Evolutionary conservation across 805 yeast species (phyloP), one percentile per base, ranked within the genome.

Genomic region (Starmerella apis): DNA sequence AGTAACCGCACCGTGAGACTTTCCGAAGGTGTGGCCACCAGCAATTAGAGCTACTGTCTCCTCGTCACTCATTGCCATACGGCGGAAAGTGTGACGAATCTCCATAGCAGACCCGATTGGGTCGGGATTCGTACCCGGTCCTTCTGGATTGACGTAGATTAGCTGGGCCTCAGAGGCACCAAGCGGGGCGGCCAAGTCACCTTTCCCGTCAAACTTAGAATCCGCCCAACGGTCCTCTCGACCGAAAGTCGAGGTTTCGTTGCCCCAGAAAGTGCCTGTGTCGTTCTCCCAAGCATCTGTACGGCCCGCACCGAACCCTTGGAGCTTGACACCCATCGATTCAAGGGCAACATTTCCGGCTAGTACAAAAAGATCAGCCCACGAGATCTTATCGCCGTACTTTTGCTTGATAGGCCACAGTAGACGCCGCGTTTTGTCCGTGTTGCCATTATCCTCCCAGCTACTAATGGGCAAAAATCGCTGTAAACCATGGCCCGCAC

Each of bases 101-200:
- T 54, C 57, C 11, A 24, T 43, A 1, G 57, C 57, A n/a, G 57
- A 54, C 18, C 19, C 38, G 7, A 5, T 19, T 10, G 57, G 57
- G 23, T 42, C 55, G 24, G 57, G 49, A 49, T 49, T 49, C 10
- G 49, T 53, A 16, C 46, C 56, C 4, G 56, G 58, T 8, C 56
- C 56, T 48, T 52, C 56, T n/a, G 58, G 58, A 53, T 55, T 52
- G 35, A 55, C 56, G 46, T 55, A 55, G 31, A 55, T 55, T 22
- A 55, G 46, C n/a, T 46, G 50, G 14, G 38, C 24, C 45, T 52
- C 56, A 11, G 54, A 37, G 41, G 32, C 47, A 30, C 46, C 52
- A n/a, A 50, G 22, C 20, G 58, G 58, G 28, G 47, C 36, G 6
- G 46, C 58, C 13, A 55, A 43, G 39, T 52, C 56, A 19, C 27